Base-by-base conservation (phyloP, 345 rosid genomes). In the Salix exigua region DNA sequence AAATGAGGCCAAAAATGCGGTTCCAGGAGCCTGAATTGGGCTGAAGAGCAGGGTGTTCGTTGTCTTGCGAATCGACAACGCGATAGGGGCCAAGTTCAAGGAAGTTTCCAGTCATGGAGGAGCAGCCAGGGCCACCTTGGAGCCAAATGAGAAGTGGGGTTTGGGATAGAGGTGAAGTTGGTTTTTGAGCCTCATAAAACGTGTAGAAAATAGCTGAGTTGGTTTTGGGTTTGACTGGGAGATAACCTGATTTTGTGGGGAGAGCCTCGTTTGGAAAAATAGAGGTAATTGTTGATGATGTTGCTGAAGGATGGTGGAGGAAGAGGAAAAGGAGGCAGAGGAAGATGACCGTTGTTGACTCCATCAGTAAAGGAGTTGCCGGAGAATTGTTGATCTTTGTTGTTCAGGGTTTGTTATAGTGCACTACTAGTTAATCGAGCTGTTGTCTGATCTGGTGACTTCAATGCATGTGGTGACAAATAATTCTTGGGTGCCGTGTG, bases 71-170 rank as follows among this genome's bases (percentile, higher is more conserved):
- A n/a, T 75, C 44, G 4, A 73, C 79, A 38, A 90, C 88, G 0
- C 86, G 92, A 90, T 91, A 94, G 5, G 97, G 97, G 14, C 98
- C 98, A 4, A 91, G 94, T 78, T 94, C 97, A 78, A 88, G 80
- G 79, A 90, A 88, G 87, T 92, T 94, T 16, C 91, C 98, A 17
- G 74, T 81, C 98, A 94, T 92, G 84, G 97, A 92, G 76, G 97
- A 94, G 84, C 98, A 94, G 37, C 97, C 97, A 61, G 97, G 98
- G 31, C 97, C 97, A 48, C 97, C 98, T 80, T 91, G 96, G 63
- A 92, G 97, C 97, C 97, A 94, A 61, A 92, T 81, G 37, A 94
- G 82, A 61, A 92, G 87, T 0, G 97, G 98, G 78, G 91, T 89
- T 77, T 87, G 76, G 38, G 87, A 33, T 40, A 82, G 87, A 23